phyloP scores from a whole-genome alignment of 495 filamentous ascomycete species.

The Hypoxylon perforatum region DNA sequence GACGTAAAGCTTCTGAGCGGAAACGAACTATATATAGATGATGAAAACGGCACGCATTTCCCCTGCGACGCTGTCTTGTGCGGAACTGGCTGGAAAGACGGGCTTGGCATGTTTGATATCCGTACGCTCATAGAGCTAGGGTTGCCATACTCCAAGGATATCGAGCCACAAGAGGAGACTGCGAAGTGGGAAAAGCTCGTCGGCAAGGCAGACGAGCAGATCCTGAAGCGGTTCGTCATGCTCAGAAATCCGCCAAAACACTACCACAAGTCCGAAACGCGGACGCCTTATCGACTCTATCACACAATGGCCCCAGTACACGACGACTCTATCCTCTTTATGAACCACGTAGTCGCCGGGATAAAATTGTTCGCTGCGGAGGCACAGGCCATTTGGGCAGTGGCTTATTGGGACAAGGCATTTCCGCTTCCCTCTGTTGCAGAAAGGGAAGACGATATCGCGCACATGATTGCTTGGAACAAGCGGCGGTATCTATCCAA shows the following conservation, averaged over 20 bases:
- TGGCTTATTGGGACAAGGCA: conserved; percentile 53
- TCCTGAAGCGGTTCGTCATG: conserved; percentile 51
- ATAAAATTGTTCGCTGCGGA: conserved; percentile 55
- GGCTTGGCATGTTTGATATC: conserved; percentile 40
- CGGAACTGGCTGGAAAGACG: conserved; percentile 53
- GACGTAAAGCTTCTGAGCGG: conserved; percentile 42
- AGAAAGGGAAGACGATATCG: conserved; percentile 47
- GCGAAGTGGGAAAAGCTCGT: conserved; percentile 46
- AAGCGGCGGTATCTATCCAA: conserved; percentile 51
- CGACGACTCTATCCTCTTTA: conserved; percentile 56
- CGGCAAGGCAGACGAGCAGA: conserved; percentile 45
- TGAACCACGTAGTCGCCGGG: conserved; percentile 47
- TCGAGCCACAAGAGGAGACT: conserved; percentile 35
- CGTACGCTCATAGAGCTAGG: conserved; percentile 38
- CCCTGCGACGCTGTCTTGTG: conserved; percentile 51
- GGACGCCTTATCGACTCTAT: conserved; percentile 54
- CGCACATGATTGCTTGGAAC: conserved; percentile 49
- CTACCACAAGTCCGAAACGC: conserved; percentile 32
- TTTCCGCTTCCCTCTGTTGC: conserved; percentile 44
- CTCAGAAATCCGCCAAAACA: conserved; percentile 50
- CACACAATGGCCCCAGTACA: conserved; percentile 49
- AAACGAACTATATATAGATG: conserved; percentile 31
- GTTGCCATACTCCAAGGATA: conserved; percentile 38
- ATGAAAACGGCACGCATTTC: conserved; percentile 41
- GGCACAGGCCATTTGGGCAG: conserved; percentile 59